phyloP scores from a whole-genome alignment of 106 monocot species.

The Phalaenopsis equestris region DNA sequence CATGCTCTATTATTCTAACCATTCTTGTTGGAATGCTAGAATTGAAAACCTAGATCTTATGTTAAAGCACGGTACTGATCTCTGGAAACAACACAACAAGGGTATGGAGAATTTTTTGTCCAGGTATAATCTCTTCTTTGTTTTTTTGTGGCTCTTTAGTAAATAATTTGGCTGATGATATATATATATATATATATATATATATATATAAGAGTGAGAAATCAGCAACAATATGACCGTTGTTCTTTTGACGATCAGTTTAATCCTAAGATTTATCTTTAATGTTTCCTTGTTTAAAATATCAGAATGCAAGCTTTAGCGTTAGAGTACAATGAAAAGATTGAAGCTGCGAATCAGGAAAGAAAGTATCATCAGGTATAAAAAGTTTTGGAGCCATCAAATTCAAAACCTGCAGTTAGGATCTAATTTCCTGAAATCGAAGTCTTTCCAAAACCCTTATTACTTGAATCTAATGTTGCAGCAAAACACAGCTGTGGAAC shows the following conservation, averaged over 20 bases:
- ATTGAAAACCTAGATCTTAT: conserved; percentile 91
- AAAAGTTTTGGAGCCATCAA: neutral
- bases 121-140: conserved; percentile 29
- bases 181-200: too few relatives aligned
- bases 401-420: neutral
- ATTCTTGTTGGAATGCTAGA: conserved; percentile 25
- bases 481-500: conserved; percentile 76
- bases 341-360: conserved; percentile 80
- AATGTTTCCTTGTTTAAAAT: conserved; percentile 1
- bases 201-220: too few relatives aligned
- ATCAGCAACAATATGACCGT: too few relatives aligned
- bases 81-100: conserved; percentile 76
- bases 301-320: conserved; percentile 73
- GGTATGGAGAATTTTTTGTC: conserved; percentile 70
- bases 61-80: conserved; percentile 70
- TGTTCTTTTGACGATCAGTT: neutral
- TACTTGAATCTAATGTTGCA: conserved; percentile 19
- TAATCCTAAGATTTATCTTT: neutral
- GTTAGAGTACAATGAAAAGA: conserved; percentile 60
- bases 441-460: neutral
- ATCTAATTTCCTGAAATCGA: neutral
- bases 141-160: too few relatives aligned
- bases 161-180: too few relatives aligned
- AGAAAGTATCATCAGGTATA: conserved; percentile 92
- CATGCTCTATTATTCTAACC: neutral